These are phyloP conservation scores for Myochromella boudieri DNA, from an alignment of 768 basidiomycete species.

Conservation along the genomic window DNA sequence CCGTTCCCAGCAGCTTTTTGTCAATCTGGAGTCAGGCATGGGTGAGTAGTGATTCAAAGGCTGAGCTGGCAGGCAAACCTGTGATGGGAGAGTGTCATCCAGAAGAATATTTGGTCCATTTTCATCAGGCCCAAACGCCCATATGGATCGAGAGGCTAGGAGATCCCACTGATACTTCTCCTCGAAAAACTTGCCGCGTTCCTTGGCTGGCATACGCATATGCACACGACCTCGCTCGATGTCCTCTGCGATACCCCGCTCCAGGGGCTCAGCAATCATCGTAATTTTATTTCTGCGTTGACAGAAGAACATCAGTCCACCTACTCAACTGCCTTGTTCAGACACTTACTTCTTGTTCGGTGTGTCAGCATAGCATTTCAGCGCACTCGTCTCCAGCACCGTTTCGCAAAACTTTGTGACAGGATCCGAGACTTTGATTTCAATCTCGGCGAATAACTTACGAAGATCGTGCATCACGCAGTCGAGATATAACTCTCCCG, in stretches of 20 bases:
- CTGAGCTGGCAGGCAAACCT: conserved; percentile 44
- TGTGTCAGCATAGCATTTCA: conserved; percentile 99
- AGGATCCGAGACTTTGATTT: conserved; percentile 99
- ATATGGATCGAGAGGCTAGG: conserved; percentile 95
- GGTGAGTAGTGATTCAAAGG: background rate
- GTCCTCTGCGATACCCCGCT: conserved; percentile 94
- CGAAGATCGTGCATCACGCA: conserved; percentile 96
- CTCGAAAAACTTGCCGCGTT: conserved; percentile 94
- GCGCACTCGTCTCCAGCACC: conserved; percentile 93
- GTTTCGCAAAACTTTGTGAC: conserved; percentile 99
- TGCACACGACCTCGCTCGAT: conserved; percentile 91
- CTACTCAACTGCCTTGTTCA: conserved; percentile 1
- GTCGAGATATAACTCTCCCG: conserved; percentile 95
- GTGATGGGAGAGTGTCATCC: conserved; percentile 95
- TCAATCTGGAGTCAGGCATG: conserved; percentile 59
- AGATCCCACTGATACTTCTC: conserved; percentile 98
- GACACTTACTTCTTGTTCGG: conserved; percentile 94
- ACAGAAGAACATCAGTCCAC: conserved; percentile 10
- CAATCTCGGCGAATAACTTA: conserved; percentile 92
- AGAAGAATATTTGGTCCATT: conserved; percentile 90
- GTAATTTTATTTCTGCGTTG: conserved; percentile 88
- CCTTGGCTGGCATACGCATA: conserved; percentile 94
- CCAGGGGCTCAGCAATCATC: conserved; percentile 98
- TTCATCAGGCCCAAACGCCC: conserved; percentile 99
- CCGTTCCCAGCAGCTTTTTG: conserved; percentile 85